These are phyloP conservation scores for Luffa aegyptiaca DNA, from an alignment of 306 rosid species.

Conservation along the genomic window DNA sequence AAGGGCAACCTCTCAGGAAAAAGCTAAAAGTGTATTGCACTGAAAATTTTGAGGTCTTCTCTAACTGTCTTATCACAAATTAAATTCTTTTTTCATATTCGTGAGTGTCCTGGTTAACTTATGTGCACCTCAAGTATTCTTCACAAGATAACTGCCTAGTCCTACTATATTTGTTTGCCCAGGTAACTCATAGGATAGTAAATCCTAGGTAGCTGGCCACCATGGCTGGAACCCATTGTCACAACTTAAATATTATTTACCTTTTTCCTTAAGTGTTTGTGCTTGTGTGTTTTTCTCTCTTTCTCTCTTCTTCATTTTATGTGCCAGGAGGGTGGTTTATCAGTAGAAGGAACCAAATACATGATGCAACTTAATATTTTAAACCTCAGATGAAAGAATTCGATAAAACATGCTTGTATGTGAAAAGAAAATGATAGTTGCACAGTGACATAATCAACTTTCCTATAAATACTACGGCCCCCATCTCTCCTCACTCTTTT, in stretches of 20 bases:
- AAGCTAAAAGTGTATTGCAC: neutral
- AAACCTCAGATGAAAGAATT: neutral
- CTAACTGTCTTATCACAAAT: neutral
- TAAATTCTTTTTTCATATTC: neutral
- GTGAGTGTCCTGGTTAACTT: no score
- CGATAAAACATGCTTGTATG: neutral
- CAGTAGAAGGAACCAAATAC: neutral
- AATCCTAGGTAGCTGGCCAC: no score
- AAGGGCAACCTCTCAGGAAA: neutral
- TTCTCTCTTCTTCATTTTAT: neutral
- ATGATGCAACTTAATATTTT: neutral
- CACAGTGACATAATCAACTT: neutral
- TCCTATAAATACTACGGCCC: neutral
- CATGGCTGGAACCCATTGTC: no score
- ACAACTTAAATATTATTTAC: neutral
- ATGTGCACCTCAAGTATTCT: no score
- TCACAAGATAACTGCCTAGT: no score
- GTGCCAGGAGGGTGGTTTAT: neutral
- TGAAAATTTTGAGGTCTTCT: neutral
- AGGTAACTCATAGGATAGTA: no score
- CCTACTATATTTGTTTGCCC: no score
- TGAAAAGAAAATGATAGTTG: neutral
- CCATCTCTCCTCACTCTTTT: neutral
- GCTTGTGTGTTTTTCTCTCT: neutral
- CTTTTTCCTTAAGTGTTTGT: neutral